Evolutionary conservation across 192 early-diverging fungal species (phyloP), one percentile per base, ranked within the genome.

Genomic region (Helicostylum pulchrum): DNA sequence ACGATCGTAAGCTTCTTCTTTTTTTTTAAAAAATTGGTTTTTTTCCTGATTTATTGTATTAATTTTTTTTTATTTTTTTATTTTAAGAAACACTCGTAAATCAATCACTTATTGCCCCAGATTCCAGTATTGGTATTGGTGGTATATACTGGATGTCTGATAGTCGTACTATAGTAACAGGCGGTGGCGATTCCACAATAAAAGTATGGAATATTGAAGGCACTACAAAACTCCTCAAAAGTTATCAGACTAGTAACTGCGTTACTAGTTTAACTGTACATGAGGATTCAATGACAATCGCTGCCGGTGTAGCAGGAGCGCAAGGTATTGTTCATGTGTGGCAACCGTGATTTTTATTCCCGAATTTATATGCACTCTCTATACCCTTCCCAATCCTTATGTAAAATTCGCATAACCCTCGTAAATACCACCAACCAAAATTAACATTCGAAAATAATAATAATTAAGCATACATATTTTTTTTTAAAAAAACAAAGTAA

Each of bases 291-390:
- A 54, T 57, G 46, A 53, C 39, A 11, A 49, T 70, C 17, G 54
- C 54, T 34, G 68, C 68, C 43, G 68, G 68, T 26, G 68, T 70
- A 15, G 45, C 46, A 63, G 68, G 68, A n/a, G 21, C 68, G 7
- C 60, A 62, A 32, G 60, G 61, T 15, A n/a, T 64, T 48, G 68
- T 70, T 3, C 56, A 60, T 23, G 30, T 68, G 20, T 68, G 67
- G 67, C 50, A 46, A 15, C 58, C 51, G 2, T 68, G 53, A 61
- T 15, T 15, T 19, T 48, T 48, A 48, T 48, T 48, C 12, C 46
- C 44, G 14, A 45, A 48, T 48, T 15, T 20, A 8, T 57, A 55
- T 55, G 31, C 34, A 15, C 55, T 42, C 31, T 34, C 14, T 15
- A 53, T 31, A 15, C 20, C 26, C 20, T n/a, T 53, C 31, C 15